A percentile compares a stretch with the other conserved stretches of the same genome.
phyloP scores from a whole-genome alignment of 2,329 filamentous ascomycete genomes.

The Dactylonectria macrodidyma region DNA sequence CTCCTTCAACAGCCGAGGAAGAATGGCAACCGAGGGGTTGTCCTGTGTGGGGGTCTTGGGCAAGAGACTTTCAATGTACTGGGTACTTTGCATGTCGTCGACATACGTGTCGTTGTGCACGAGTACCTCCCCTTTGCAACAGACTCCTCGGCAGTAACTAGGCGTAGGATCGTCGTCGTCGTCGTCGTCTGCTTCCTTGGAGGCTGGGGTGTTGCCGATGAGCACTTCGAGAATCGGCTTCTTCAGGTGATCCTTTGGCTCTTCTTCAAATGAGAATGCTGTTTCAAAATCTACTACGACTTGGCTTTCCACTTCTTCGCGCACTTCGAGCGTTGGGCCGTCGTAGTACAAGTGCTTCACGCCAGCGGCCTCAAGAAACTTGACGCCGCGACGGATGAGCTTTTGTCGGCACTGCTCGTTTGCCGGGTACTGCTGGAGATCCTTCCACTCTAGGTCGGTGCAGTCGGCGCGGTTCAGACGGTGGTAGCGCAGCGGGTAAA shows the following conservation, averaged over 20 bases:
- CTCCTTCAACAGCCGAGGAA: slow-evolving; percentile 17
- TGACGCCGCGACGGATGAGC: slow-evolving; percentile 40
- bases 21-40: not conserved
- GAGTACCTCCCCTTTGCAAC: not conserved
- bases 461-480: not conserved
- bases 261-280: slow-evolving; percentile 34
- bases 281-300: slow-evolving; percentile 52
- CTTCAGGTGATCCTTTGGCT: not conserved
- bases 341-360: slow-evolving; percentile 49
- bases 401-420: slow-evolving; percentile 16
- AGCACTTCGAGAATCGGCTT: not conserved
- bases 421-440: not conserved
- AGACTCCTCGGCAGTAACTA: not conserved
- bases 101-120: slow-evolving; percentile 17
- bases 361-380: slow-evolving; percentile 36
- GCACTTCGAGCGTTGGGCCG: slow-evolving; percentile 40
- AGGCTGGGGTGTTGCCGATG: not conserved
- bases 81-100: slow-evolving; percentile 18
- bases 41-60: not conserved
- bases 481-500: slow-evolving; percentile 46
- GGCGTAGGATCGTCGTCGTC: not conserved
- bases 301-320: slow-evolving; percentile 51
- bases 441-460: not conserved
- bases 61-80: slow-evolving; percentile 13
- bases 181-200: not conserved